Evolutionary conservation across 345 rosid species (phyloP).

Genomic region (Eucalyptus microcorys): DNA sequence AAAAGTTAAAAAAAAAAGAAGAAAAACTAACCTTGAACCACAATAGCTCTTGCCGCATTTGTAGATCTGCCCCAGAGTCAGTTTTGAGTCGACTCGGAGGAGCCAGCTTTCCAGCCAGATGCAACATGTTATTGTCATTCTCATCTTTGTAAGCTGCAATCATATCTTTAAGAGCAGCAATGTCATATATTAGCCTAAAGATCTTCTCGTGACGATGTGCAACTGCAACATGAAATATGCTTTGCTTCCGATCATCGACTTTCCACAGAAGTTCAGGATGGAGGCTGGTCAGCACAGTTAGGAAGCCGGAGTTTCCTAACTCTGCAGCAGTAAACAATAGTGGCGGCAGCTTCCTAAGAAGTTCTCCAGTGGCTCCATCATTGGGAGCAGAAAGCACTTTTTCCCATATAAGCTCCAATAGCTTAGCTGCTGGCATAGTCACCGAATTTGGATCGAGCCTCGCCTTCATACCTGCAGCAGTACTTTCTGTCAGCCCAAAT

Average conservation of each 20-base stretch:
- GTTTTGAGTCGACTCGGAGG: fast-evolving
- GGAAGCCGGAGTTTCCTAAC: neutral
- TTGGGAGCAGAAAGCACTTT: fast-evolving
- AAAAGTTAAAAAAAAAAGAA: too few species aligned
- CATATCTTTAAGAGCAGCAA: neutral
- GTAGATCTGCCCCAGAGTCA: neutral
- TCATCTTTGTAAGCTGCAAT: neutral
- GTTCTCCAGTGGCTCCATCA: neutral
- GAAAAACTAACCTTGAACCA: neutral
- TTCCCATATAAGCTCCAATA: neutral
- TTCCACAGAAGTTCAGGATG: neutral
- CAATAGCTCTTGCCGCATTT: neutral
- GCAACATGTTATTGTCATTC: neutral
- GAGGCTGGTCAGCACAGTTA: neutral
- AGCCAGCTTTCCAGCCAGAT: neutral
- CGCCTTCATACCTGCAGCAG: fast-evolving
- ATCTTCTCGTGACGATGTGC: neutral
- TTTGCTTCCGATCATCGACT: neutral
- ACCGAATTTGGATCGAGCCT: fast-evolving
- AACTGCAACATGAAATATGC: neutral
- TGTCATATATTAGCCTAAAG: neutral
- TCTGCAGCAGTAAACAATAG: neutral
- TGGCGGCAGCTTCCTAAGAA: neutral
- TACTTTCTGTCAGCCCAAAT: neutral
- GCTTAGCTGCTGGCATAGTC: neutral